phyloP scores from a whole-genome alignment of 2,329 filamentous ascomycete species.

The Arachnomyces sp. region DNA sequence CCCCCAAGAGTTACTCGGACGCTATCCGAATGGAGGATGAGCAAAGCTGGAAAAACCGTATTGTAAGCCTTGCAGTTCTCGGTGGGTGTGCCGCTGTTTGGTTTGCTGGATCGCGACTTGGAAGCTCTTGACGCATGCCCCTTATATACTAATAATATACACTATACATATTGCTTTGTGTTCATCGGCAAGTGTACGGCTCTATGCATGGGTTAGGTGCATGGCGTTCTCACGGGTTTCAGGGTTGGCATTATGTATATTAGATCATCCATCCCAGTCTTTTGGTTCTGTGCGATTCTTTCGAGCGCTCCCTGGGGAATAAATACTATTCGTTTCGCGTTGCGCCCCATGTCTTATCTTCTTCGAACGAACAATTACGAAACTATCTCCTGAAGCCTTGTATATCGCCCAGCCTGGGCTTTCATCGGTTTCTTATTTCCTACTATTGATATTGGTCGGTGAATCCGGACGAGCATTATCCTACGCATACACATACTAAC shows the following conservation, averaged over 20 bases:
- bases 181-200: not conserved
- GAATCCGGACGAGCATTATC: too few species aligned
- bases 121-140: conserved; percentile 1
- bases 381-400: too few species aligned
- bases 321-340: too few species aligned
- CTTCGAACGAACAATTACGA: too few species aligned
- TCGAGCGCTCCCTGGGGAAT: too few species aligned
- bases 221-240: not conserved
- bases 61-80: conserved; percentile 19
- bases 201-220: not conserved
- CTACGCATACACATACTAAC: too few species aligned
- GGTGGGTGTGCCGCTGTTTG: conserved; percentile 21
- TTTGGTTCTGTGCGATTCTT: too few species aligned
- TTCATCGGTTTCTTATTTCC: too few species aligned
- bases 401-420: too few species aligned
- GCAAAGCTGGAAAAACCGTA: conserved; percentile 16
- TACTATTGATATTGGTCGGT: too few species aligned
- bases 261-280: not conserved
- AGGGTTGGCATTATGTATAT: not conserved
- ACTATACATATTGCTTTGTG: conserved; percentile 1
- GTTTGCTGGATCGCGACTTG: conserved; percentile 14
- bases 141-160: not conserved
- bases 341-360: too few species aligned
- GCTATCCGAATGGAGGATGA: conserved; percentile 16
- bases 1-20: not conserved